Evolutionary conservation across 108 stramenopile species (phyloP), one percentile per base, ranked within the genome.

Genomic region (Fragilariopsis cylindrus): DNA sequence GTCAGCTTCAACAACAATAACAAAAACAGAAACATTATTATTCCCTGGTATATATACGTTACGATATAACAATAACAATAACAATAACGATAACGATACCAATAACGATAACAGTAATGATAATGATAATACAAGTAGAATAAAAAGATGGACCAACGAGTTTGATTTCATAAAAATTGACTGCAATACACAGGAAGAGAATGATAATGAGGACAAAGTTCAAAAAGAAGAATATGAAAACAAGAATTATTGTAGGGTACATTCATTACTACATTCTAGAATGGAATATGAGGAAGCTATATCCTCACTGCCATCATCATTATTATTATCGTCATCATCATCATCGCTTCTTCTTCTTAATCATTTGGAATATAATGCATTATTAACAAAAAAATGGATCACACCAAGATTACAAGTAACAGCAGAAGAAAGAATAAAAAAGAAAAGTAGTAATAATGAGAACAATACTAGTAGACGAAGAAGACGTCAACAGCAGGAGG

Each of bases 1-100:
- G 9, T 56, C 9, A 19, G 8, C 19, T n/a, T 5, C 9, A 11
- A 7, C 55, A 56, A 5, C 8, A 19, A 56, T 56, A 4, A n/a
- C 19, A 5, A 19, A 19, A 5, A n/a, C 5, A 5, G 55, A 19
- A 56, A 19, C 55, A 19, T 7, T 56, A n/a, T 6, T 11, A 19
- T 56, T 56, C 19, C 55, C 55, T 19, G 55, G 55, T 5, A 56
- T 56, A n/a, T 56, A 56, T 19, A 56, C 55, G 55, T 5, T 56
- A 19, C 55, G 55, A 19, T 56, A 19, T 1, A 19, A 19, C 55
- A 5, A 56, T 11, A 5, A 47, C 42, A 40, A 21, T 7, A 58
- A 9, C 0, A 58, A 11, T 11, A 50, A 9, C n/a, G 1, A n/a
- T 7, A 16, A 60, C 1, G 1, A 58, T 7, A 58, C 21, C 15